phyloP scores from a whole-genome alignment of 192 early-diverging fungal genomes.

The Allomyces macrogynus region DNA sequence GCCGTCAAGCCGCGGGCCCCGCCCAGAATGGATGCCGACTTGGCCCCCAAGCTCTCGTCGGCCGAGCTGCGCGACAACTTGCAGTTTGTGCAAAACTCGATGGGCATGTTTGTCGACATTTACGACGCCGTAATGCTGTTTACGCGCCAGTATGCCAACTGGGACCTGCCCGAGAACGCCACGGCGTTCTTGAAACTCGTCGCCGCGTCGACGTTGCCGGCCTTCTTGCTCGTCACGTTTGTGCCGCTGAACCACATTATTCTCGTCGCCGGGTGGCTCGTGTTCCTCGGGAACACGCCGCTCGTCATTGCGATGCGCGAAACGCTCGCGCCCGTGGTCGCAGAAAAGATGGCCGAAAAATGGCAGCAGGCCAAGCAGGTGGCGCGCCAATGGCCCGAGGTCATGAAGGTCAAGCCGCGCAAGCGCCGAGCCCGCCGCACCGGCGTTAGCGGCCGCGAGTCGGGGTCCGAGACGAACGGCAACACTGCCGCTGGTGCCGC shows the following conservation, averaged over 20 bases:
- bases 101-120: constrained; percentile 16
- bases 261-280: constrained; percentile 11
- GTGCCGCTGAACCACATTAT: not conserved
- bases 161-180: constrained; percentile 2
- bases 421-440: too few species aligned
- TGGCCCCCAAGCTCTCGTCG: constrained; percentile 9
- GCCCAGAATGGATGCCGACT: not conserved
- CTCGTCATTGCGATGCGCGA: constrained; percentile 16
- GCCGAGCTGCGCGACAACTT: constrained; percentile 16
- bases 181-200: constrained; percentile 4
- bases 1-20: not conserved
- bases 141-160: not conserved
- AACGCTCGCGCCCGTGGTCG: constrained; percentile 18
- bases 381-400: not conserved
- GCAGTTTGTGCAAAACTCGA: constrained; percentile 31
- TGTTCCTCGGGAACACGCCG: constrained; percentile 23
- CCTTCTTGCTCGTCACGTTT: constrained; percentile 4
- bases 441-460: too few species aligned
- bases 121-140: not conserved
- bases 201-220: constrained; percentile 1
- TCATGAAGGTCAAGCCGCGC: constrained; percentile 1
- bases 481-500: too few species aligned
- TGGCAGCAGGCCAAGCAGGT: not conserved
- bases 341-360: constrained; percentile 6
- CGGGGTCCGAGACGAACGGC: too few species aligned